Evolutionary conservation across 2,329 filamentous ascomycete genomes (phyloP).

Genomic region (Diplodia corticola): DNA sequence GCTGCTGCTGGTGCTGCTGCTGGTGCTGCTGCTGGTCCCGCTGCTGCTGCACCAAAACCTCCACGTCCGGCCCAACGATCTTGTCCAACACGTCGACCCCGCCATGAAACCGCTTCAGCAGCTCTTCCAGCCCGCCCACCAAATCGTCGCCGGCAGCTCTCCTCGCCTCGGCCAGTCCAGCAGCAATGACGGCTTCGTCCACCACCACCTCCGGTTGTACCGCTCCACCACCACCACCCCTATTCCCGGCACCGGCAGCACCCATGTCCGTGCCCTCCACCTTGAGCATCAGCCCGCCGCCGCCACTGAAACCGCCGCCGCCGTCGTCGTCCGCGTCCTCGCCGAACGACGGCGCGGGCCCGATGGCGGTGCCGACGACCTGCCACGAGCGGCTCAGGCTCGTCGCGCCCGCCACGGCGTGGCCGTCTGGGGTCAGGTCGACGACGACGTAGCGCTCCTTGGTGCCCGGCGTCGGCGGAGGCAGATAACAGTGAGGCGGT

Average conservation of each 20-base stretch:
- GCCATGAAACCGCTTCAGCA: slow-evolving; percentile 40
- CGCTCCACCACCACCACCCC: slow-evolving; percentile 1
- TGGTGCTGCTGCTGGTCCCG: neutral
- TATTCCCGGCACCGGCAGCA: slow-evolving; percentile 27
- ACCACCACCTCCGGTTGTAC: slow-evolving; percentile 23
- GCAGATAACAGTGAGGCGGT: too few species aligned
- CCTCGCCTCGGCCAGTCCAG: slow-evolving; percentile 31
- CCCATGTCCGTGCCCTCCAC: slow-evolving; percentile 57
- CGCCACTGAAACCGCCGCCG: slow-evolving; percentile 20
- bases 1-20: too few species aligned
- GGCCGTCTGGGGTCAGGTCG: slow-evolving; percentile 50
- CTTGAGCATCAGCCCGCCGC: slow-evolving; percentile 57
- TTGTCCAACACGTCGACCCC: slow-evolving; percentile 38
- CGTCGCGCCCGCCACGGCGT: slow-evolving; percentile 64
- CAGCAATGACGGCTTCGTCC: neutral
- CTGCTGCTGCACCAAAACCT: neutral
- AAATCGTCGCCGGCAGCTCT: slow-evolving; percentile 37
- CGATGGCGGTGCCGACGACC: slow-evolving; percentile 55
- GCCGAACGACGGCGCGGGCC: slow-evolving; percentile 64
- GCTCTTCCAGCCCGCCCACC: slow-evolving; percentile 38
- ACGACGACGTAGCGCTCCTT: slow-evolving; percentile 60
- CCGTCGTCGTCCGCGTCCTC: slow-evolving; percentile 35
- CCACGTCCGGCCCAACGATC: slow-evolving; percentile 30
- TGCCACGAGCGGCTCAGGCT: slow-evolving; percentile 77
- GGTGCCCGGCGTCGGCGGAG: slow-evolving; percentile 48